These are phyloP conservation scores for Colletotrichum higginsianum DNA, from an alignment of 2,329 filamentous ascomycete genomes.

Conservation along the genomic window DNA sequence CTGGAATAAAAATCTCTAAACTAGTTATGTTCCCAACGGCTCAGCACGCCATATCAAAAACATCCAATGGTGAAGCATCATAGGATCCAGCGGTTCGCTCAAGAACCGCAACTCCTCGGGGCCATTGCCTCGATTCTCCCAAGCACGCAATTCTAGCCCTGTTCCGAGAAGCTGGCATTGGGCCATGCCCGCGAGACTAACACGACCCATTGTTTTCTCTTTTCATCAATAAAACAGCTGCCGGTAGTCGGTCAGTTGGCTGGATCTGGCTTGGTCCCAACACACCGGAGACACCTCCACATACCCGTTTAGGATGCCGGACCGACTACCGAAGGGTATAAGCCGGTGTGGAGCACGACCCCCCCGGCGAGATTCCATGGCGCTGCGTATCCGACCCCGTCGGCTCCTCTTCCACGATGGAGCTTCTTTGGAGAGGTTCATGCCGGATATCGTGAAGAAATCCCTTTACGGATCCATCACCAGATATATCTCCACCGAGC, in stretches of 20 bases:
- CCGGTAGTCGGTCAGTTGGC: constrained; percentile 34
- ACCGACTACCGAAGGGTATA: constrained; percentile 32
- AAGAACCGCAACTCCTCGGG: constrained; percentile 19
- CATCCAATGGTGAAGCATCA: not conserved
- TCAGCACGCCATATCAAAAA: constrained; percentile 23
- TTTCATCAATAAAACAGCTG: not conserved
- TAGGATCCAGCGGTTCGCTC: constrained; percentile 1
- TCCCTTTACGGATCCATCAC: not conserved
- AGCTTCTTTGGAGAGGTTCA: not conserved
- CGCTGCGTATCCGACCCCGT: not conserved
- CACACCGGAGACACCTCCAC: not conserved
- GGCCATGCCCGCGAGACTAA: not conserved
- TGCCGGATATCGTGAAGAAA: not conserved
- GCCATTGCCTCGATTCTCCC: not conserved
- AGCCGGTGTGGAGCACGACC: not conserved
- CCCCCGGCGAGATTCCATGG: not conserved
- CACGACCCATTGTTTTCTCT: not conserved
- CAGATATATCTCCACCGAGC: not conserved
- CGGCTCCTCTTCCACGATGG: not conserved
- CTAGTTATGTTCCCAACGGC: not conserved
- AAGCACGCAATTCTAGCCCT: constrained; percentile 28
- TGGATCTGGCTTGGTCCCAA: constrained; percentile 4
- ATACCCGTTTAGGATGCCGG: constrained; percentile 14
- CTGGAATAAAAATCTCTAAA: too few relatives aligned
- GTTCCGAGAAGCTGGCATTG: not conserved